Evolutionary conservation across 2,329 filamentous ascomycete genomes (phyloP).

Genomic region (Pseudogymnoascus sp.): DNA sequence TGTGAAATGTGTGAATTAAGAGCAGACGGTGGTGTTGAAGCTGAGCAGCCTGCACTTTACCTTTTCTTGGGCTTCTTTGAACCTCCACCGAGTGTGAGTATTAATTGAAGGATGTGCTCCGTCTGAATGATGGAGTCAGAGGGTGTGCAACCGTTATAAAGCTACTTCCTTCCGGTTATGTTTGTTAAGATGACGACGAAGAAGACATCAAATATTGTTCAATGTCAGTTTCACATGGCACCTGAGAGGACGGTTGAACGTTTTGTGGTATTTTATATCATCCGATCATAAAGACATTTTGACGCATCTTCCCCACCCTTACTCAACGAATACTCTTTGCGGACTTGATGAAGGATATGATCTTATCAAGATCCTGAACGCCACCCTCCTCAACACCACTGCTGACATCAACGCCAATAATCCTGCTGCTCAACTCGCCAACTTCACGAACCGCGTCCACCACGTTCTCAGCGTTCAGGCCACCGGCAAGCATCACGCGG

Average conservation of each 20-base stretch:
- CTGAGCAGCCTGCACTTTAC: background rate
- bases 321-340: conserved; percentile 44
- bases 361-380: conserved; percentile 71
- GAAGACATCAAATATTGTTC: conserved; percentile 62
- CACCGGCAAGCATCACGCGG: conserved; percentile 74
- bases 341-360: conserved; percentile 67
- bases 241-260: background rate
- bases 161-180: conserved; percentile 86
- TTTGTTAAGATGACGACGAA: background rate
- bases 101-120: conserved; percentile 71
- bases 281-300: background rate
- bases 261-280: conserved; percentile 1
- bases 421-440: conserved; percentile 49
- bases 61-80: background rate
- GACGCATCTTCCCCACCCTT: background rate
- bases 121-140: conserved; percentile 97
- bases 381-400: conserved; percentile 85
- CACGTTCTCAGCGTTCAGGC: conserved; percentile 73
- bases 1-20: background rate
- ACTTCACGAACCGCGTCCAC: conserved; percentile 53
- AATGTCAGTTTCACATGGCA: conserved; percentile 55
- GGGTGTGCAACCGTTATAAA: conserved; percentile 83
- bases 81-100: conserved; percentile 72
- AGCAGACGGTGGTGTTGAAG: background rate
- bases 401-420: conserved; percentile 84